A percentile compares a stretch with the other conserved stretches of the same genome.
Evolutionary conservation across 1,284 basidiomycete genomes (phyloP).

Genomic region (Naganishia sp.): DNA sequence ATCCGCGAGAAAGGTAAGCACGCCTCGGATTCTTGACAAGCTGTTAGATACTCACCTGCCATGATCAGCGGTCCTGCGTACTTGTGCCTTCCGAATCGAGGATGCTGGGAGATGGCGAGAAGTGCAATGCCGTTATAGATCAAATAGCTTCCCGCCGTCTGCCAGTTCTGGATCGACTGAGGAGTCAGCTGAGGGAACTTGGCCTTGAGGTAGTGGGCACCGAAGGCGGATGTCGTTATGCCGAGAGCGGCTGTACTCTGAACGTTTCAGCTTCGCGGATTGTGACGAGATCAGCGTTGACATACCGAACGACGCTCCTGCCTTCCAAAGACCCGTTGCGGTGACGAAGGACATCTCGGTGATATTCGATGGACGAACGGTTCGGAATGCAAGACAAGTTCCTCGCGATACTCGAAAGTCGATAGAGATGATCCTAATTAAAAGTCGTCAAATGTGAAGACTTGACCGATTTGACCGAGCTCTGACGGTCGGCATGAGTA

Average conservation of each 20-base stretch:
- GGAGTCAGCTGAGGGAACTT: conserved; percentile 48
- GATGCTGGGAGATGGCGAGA: conserved; percentile 70
- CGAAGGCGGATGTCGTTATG: conserved; percentile 52
- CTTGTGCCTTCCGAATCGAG: conserved; percentile 61
- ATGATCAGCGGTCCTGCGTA: conserved; percentile 71
- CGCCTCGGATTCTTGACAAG: neutral
- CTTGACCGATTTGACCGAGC: too few species aligned
- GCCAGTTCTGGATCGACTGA: conserved; percentile 42
- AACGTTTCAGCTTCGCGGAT: too few species aligned
- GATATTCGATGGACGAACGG: neutral
- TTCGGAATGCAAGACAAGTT: too few species aligned
- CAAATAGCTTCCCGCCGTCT: conserved; percentile 49
- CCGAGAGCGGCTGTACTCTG: conserved; percentile 46
- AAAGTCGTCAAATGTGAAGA: too few species aligned
- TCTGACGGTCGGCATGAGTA: too few species aligned
- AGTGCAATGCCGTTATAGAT: conserved; percentile 76
- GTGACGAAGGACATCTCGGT: conserved; percentile 23
- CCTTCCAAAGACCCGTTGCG: conserved; percentile 22
- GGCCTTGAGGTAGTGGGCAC: conserved; percentile 49
- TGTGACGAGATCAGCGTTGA: neutral
- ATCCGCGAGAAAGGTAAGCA: neutral
- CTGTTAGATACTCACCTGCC: conserved; percentile 43
- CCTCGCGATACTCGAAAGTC: too few species aligned
- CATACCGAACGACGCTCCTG: conserved; percentile 21
- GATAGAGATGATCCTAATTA: too few species aligned